A percentile compares a stretch with the other conserved stretches of the same genome.
Evolutionary conservation across 768 basidiomycete genomes (phyloP).

Genomic region (Neoboletus subvelutipes): DNA sequence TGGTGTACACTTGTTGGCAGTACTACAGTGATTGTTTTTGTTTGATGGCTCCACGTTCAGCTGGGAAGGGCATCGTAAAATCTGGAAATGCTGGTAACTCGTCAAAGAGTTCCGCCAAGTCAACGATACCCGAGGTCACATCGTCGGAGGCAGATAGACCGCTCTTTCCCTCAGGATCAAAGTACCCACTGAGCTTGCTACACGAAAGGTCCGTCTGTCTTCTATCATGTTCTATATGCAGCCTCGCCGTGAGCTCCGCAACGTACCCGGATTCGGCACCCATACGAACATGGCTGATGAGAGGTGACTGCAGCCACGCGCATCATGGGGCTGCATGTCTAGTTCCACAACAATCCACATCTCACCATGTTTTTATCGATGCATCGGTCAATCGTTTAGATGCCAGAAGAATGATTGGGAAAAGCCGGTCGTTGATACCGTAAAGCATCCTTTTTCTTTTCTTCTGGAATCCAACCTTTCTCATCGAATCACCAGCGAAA

Average conservation of each 20-base stretch:
- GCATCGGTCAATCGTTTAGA: constrained; percentile 35
- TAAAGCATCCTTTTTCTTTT: constrained; percentile 30
- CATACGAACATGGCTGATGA: not conserved
- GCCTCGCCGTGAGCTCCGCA: not conserved
- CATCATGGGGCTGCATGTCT: constrained; percentile 4
- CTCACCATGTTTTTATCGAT: not conserved
- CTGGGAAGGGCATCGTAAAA: constrained; percentile 69
- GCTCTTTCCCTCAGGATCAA: constrained; percentile 81
- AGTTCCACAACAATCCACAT: not conserved
- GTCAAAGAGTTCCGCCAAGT: constrained; percentile 46
- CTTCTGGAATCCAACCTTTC: not conserved
- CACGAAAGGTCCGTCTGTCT: constrained; percentile 60
- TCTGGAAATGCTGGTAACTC: constrained; percentile 91
- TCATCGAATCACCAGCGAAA: constrained; percentile 40
- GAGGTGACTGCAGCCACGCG: not conserved
- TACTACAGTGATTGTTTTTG: not conserved
- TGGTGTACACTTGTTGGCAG: too few species aligned
- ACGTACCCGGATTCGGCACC: not conserved
- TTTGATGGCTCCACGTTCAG: constrained; percentile 59
- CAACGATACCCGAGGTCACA: constrained; percentile 13
- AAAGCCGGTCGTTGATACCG: constrained; percentile 75
- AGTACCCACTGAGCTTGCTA: constrained; percentile 77
- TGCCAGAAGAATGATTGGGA: constrained; percentile 93
- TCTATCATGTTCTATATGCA: too few species aligned
- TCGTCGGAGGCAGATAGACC: constrained; percentile 48